A percentile compares a stretch with the other conserved stretches of the same genome.
Conservation (phyloP, 495 filamentous ascomycete genomes). For the Articulospora tetracladia region DNA sequence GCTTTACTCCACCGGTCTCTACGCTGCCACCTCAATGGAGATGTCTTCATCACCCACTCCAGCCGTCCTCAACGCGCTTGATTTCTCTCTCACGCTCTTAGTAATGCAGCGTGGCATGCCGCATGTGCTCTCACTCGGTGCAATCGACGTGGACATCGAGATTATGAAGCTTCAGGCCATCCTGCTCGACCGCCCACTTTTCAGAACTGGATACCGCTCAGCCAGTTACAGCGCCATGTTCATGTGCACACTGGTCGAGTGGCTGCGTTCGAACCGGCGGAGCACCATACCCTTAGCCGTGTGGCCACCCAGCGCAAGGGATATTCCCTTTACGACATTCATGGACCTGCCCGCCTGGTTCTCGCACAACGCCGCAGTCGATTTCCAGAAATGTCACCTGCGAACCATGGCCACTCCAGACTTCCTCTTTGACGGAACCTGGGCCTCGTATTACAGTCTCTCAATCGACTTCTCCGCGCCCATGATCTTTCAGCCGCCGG, state of each 20-base stretch:
- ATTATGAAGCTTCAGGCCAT: neutral
- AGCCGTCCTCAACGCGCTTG: neutral
- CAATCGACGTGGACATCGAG: neutral
- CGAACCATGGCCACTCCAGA: neutral
- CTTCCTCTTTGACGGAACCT: neutral
- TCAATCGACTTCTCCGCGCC: neutral
- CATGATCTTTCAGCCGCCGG: neutral
- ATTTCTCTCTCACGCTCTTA: neutral
- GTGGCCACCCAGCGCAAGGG: neutral
- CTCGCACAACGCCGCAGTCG: neutral
- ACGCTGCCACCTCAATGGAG: neutral
- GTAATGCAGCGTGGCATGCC: neutral
- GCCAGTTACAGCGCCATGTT: neutral
- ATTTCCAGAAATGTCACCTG: neutral
- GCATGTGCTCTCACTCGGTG: neutral
- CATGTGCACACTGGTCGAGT: neutral
- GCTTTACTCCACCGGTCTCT: neutral
- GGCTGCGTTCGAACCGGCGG: neutral
- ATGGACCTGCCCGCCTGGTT: neutral
- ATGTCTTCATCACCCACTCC: neutral
- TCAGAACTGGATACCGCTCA: neutral
- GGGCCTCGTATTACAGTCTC: neutral
- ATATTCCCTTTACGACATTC: neutral
- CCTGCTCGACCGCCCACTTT: neutral
- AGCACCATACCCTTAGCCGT: neutral